Evolutionary conservation across 106 monocot genomes (phyloP).

Genomic region (Dendrobium huoshanense): DNA sequence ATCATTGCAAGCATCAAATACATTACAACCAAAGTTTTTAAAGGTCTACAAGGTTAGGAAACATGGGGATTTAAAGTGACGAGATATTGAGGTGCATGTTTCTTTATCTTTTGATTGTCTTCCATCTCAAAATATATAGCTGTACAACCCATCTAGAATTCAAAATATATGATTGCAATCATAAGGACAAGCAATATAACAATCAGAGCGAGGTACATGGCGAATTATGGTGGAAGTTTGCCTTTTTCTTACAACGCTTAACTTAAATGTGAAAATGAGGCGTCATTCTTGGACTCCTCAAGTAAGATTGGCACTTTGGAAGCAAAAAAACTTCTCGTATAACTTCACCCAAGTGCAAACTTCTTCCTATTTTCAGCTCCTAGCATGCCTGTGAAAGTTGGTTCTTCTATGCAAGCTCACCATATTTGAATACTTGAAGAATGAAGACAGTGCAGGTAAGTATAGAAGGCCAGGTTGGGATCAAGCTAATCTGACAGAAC

Average conservation of each 20-base stretch:
- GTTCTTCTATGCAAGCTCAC: not conserved
- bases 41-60: too few species aligned
- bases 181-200: not conserved
- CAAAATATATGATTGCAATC: not conserved
- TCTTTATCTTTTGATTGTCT: not conserved
- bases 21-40: too few species aligned
- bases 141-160: not conserved
- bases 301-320: not conserved
- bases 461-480: not conserved
- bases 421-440: not conserved
- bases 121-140: not conserved
- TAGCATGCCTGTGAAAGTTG: not conserved
- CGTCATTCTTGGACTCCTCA: not conserved
- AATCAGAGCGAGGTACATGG: not conserved
- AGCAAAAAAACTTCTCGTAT: not conserved
- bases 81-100: not conserved
- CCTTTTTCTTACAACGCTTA: not conserved
- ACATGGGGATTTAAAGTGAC: not conserved
- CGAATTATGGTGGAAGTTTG: not conserved
- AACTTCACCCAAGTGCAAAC: not conserved
- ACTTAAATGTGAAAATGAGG: not conserved
- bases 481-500: not conserved
- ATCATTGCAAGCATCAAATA: too few species aligned
- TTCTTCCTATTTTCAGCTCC: not conserved
- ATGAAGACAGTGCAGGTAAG: not conserved